Evolutionary conservation across 768 basidiomycete genomes (phyloP).

Genomic region (Pulveroboletus frians): DNA sequence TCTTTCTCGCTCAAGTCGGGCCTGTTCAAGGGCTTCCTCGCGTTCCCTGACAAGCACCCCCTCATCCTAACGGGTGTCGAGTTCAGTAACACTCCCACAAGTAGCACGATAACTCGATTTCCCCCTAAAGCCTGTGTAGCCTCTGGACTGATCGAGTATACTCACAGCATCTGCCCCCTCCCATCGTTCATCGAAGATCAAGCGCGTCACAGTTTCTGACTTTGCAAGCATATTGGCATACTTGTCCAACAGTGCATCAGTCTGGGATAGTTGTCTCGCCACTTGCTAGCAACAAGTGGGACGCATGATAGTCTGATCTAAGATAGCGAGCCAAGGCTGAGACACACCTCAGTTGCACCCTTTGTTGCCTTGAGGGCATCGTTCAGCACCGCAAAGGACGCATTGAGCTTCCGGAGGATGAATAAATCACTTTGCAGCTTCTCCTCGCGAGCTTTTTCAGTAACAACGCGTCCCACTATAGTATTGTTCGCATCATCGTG

Average conservation of each 20-base stretch:
- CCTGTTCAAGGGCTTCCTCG: constrained; percentile 26
- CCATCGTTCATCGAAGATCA: constrained; percentile 77
- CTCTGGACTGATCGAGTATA: constrained; percentile 1
- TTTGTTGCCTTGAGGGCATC: constrained; percentile 61
- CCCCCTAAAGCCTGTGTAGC: neutral
- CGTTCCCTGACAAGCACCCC: constrained; percentile 44
- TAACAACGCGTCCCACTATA: constrained; percentile 20
- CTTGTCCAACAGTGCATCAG: constrained; percentile 69
- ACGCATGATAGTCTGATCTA: neutral
- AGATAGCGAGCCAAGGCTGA: neutral
- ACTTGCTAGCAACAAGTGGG: constrained; percentile 43
- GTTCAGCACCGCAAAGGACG: constrained; percentile 61
- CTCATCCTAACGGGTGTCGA: constrained; percentile 47
- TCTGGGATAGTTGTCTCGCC: constrained; percentile 61
- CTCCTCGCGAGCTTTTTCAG: constrained; percentile 52
- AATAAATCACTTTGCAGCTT: constrained; percentile 71
- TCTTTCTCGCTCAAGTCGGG: constrained; percentile 34
- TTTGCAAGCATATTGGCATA: constrained; percentile 65
- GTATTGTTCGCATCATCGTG: constrained; percentile 21
- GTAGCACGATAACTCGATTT: neutral
- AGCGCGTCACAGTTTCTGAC: constrained; percentile 60
- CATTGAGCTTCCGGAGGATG: constrained; percentile 67
- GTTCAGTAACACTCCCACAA: neutral
- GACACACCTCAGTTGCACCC: constrained; percentile 64
- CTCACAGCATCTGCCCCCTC: constrained; percentile 67